phyloP scores from a whole-genome alignment of 352 stramenopile genomes.

The Phytophthora macrochlamydospora region DNA sequence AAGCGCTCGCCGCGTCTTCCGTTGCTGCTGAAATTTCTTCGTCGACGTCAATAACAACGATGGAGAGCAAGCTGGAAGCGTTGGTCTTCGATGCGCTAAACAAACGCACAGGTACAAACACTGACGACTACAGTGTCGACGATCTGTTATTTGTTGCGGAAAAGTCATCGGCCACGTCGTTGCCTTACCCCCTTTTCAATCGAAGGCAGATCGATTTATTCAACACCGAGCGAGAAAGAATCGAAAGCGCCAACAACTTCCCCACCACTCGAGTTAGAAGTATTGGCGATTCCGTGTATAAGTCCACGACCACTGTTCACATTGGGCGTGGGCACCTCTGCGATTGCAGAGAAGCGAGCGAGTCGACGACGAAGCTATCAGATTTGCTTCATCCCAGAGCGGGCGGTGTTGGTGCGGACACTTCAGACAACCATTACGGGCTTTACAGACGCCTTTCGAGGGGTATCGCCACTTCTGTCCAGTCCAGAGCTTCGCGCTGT shows the following conservation, averaged over 20 bases:
- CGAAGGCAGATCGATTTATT: constrained; percentile 10
- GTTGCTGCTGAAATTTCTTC: constrained; percentile 4
- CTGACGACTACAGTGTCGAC: constrained; percentile 30
- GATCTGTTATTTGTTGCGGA: constrained; percentile 36
- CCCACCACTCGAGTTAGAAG: constrained; percentile 16
- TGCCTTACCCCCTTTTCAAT: constrained; percentile 26
- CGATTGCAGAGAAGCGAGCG: constrained; percentile 9
- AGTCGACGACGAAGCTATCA: constrained; percentile 18
- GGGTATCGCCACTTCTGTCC: constrained; percentile 40
- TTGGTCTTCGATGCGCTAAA: constrained; percentile 36
- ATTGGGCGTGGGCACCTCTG: constrained; percentile 8
- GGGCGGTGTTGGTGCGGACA: constrained; percentile 28
- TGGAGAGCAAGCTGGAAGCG: constrained; percentile 45
- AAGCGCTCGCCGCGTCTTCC: not conserved
- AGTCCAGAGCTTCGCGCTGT: constrained; percentile 49
- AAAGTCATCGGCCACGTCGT: constrained; percentile 20
- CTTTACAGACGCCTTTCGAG: constrained; percentile 48
- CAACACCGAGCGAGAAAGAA: not conserved
- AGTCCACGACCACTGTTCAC: constrained; percentile 19
- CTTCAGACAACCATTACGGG: constrained; percentile 37
- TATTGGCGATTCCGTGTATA: constrained; percentile 28
- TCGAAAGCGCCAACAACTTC: too few species aligned
- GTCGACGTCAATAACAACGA: constrained; percentile 23
- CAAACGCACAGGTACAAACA: not conserved
- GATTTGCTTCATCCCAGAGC: constrained; percentile 45